phyloP scores from a whole-genome alignment of 2,329 filamentous ascomycete species.

The Phyllosticta paracitricarpa region DNA sequence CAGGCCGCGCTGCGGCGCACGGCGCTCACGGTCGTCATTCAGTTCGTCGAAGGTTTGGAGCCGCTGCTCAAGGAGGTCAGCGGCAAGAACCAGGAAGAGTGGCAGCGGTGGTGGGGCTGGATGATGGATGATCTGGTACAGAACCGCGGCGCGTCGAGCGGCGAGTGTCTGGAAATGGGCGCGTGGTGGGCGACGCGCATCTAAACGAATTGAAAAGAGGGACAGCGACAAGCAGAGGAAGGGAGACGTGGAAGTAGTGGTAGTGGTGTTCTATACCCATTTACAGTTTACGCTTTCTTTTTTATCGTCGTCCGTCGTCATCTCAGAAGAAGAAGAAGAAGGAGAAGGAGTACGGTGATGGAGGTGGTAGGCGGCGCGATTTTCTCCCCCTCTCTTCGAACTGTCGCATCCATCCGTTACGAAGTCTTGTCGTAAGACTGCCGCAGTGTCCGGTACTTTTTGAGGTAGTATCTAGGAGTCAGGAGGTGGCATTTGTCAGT shows the following conservation, averaged over 20 bases:
- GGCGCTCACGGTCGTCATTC: slow-evolving; percentile 70
- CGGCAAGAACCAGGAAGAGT: slow-evolving; percentile 82
- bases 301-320: not conserved
- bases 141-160: slow-evolving; percentile 67
- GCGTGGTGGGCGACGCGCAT: slow-evolving; percentile 55
- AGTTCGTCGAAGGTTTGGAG: slow-evolving; percentile 78
- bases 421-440: slow-evolving; percentile 57
- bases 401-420: too few species aligned
- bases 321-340: too few species aligned
- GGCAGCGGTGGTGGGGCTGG: slow-evolving; percentile 79
- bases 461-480: slow-evolving; percentile 68
- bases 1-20: slow-evolving; percentile 68
- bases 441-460: slow-evolving; percentile 75
- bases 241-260: not conserved
- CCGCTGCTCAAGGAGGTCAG: slow-evolving; percentile 71
- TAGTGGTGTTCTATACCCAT: slow-evolving; percentile 8
- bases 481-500: not conserved
- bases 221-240: not conserved
- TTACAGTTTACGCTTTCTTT: not conserved
- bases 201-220: slow-evolving; percentile 18
- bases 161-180: slow-evolving; percentile 68
- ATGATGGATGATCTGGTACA: slow-evolving; percentile 79
- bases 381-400: too few species aligned
- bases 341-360: not conserved
- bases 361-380: not conserved